These are phyloP conservation scores for Alternaria infectoria DNA, from an alignment of 2,329 filamentous ascomycete species.

Conservation along the genomic window DNA sequence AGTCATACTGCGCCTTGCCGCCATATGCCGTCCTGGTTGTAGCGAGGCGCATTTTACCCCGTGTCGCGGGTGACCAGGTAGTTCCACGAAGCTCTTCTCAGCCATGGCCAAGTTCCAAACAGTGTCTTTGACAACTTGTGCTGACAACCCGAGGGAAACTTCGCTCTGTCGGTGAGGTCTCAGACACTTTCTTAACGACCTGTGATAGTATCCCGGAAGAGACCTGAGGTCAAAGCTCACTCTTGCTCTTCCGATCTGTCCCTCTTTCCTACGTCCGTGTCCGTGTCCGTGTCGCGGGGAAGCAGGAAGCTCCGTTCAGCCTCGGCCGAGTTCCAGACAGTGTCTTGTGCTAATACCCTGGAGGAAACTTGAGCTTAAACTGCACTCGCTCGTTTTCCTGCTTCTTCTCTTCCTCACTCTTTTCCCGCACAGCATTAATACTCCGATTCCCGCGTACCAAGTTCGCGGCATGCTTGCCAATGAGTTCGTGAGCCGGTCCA, in stretches of 20 bases:
- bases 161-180: constrained; percentile 1
- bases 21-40: constrained; percentile 1
- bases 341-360: constrained; percentile 38
- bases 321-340: constrained; percentile 25
- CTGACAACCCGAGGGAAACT: constrained; percentile 43
- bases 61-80: background rate
- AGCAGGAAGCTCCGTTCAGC: background rate
- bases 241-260: background rate
- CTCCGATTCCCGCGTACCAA: constrained; percentile 41
- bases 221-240: background rate
- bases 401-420: background rate
- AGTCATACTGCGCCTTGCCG: constrained; percentile 11
- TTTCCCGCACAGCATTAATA: constrained; percentile 32
- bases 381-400: constrained; percentile 14
- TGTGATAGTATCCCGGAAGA: background rate
- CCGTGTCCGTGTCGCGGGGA: background rate
- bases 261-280: background rate
- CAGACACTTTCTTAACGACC: background rate
- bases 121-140: constrained; percentile 14
- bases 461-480: constrained; percentile 44
- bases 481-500: constrained; percentile 43
- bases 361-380: constrained; percentile 42
- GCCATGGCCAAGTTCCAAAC: constrained; percentile 25
- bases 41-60: constrained; percentile 6
- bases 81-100: background rate